Conservation (phyloP, 805 yeast species). For the Komagataella populi region DNA sequence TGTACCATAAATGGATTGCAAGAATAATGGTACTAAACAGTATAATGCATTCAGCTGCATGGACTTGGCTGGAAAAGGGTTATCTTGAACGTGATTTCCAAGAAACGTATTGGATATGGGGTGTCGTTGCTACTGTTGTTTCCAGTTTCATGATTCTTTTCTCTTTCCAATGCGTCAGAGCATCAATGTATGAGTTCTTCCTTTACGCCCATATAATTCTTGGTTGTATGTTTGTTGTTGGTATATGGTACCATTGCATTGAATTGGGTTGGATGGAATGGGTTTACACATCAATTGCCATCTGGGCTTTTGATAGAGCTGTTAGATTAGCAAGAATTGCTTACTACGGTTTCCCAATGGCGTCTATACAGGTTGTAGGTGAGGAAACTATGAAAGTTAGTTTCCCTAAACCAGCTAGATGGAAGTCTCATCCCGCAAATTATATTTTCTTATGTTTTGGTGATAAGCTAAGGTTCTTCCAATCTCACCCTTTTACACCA, state of each 20-base stretch:
- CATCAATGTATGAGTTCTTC: slow-evolving; percentile 44
- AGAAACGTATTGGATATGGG: slow-evolving; percentile 14
- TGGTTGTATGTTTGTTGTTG: slow-evolving; percentile 37
- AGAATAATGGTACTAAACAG: slow-evolving; percentile 27
- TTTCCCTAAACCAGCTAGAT: slow-evolving; percentile 30
- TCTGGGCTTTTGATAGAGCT: slow-evolving; percentile 40
- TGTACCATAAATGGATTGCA: slow-evolving; percentile 45
- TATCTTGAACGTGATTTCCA: slow-evolving; percentile 9
- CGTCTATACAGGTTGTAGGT: slow-evolving; percentile 22
- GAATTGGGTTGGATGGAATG: slow-evolving; percentile 19
- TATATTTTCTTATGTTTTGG: slow-evolving; percentile 46
- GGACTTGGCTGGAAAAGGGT: slow-evolving; percentile 10
- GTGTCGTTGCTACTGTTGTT: slow-evolving; percentile 24
- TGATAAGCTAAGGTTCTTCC: slow-evolving; percentile 41
- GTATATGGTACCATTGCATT: slow-evolving; percentile 45
- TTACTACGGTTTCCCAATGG: slow-evolving; percentile 23
- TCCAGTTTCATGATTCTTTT: slow-evolving; percentile 31
- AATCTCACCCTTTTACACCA: slow-evolving; percentile 64
- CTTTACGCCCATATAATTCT: slow-evolving; percentile 41
- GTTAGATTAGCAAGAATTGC: slow-evolving; percentile 25
- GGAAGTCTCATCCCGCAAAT: slow-evolving; percentile 41
- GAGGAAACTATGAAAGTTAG: slow-evolving; percentile 34
- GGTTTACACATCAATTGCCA: slow-evolving; percentile 23
- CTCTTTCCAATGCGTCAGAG: slow-evolving; percentile 37
- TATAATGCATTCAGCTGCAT: slow-evolving; percentile 28